Evolutionary conservation across 2,329 filamentous ascomycete species (phyloP), one percentile per base, ranked within the genome.

Genomic region (Hypomyces rosellus): DNA sequence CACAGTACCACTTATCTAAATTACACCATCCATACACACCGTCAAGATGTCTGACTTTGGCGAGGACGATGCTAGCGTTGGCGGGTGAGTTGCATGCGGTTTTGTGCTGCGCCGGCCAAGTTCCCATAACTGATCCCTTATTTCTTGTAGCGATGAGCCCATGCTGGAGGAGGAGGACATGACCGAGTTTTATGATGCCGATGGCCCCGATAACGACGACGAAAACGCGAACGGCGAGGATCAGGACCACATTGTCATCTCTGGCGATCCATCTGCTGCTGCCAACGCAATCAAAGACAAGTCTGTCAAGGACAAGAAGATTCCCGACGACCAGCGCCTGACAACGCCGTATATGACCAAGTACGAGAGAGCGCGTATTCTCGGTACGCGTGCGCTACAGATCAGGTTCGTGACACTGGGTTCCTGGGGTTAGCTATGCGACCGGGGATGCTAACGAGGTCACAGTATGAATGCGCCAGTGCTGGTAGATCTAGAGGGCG

Each of bases 261-360:
- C 81, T 14, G 82, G 81, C 59, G 83, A 86, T 62, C 77, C 81
- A 15, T 76, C 78, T 33, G 82, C 82, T 20, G 70, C 74, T 1
- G 81, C 81, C 34, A 78, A 77, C 63, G 71, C 71, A 50, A 68
- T 71, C 52, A 80, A 77, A 65, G 76, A 80, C 48, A 80, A 78
- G 64, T 74, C 75, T 45, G 72, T 77, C 63, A 84, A 83, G 65
- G 81, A 91, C 72, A 96, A 95, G 80, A 95, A 89, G 73, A 92
- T 99, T 45, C 81, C 90, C 50, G 88, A 89, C 59, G 88, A 91
- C 58, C 82, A 95, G 71, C 84, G 93, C 61, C 87, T 82, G 20
- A 99, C 93, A 8, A 99, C 93, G 25, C 93, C 92, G 2, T 99
- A 96, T 74, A 95, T 99, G 92, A 99, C 93, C 59, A 99, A 99